These are phyloP conservation scores for Nematodospora anomalae DNA, from an alignment of 1,139 yeast genomes.

Conservation along the genomic window DNA sequence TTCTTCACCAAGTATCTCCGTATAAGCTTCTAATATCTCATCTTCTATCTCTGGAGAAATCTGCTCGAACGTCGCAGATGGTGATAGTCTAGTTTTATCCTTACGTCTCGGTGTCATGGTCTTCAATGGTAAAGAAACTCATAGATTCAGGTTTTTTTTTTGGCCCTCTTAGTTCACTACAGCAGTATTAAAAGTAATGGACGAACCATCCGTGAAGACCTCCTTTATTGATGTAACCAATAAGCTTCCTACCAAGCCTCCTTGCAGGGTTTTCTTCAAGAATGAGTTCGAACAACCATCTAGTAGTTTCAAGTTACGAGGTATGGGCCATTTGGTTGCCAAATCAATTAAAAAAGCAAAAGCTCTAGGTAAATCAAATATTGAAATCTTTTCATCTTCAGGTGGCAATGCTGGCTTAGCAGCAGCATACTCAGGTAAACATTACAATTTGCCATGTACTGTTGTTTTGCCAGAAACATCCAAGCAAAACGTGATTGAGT, in stretches of 20 bases:
- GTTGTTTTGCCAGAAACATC: constrained; percentile 39
- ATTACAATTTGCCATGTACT: constrained; percentile 32
- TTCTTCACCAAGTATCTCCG: constrained; percentile 17
- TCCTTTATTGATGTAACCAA: constrained; percentile 39
- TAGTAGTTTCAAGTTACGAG: constrained; percentile 42
- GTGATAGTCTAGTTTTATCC: constrained; percentile 7
- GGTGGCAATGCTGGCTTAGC: constrained; percentile 52
- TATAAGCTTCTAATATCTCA: constrained; percentile 32
- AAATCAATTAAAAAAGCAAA: constrained; percentile 22
- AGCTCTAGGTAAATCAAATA: constrained; percentile 16
- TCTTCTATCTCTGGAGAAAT: constrained; percentile 25
- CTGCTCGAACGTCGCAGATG: constrained; percentile 9
- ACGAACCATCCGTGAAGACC: constrained; percentile 23
- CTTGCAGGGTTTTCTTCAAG: constrained; percentile 48
- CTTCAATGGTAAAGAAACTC: no score
- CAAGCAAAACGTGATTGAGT: constrained; percentile 26
- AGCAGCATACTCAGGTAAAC: constrained; percentile 38
- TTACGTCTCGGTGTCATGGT: constrained; percentile 10
- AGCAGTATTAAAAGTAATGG: no score
- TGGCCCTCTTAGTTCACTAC: no score
- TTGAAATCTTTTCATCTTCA: constrained; percentile 40
- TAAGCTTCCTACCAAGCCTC: constrained; percentile 29
- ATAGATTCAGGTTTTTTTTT: no score
- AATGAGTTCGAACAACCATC: constrained; percentile 44
- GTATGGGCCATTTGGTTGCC: constrained; percentile 37